Conservation (phyloP, 2,329 filamentous ascomycete species). For the Pochonia chlamydosporia region DNA sequence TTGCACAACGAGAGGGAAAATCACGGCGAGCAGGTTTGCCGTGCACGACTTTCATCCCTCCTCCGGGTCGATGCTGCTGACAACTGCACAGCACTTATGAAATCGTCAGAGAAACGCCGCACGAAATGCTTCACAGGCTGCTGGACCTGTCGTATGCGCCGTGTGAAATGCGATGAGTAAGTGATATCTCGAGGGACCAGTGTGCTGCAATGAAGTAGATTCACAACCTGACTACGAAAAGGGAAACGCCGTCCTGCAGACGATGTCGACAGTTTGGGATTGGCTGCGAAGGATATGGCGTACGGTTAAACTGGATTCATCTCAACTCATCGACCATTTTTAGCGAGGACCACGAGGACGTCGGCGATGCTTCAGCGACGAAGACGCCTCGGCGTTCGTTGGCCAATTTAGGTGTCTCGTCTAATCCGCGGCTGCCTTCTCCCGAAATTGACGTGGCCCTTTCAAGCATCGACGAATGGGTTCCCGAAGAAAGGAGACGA, state of each 20-base stretch:
- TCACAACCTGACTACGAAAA: neutral
- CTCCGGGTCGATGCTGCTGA: no score
- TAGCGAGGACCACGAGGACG: neutral
- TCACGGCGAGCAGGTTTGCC: neutral
- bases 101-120: neutral
- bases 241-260: conserved; percentile 8
- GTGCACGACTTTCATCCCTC: no score
- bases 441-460: conserved; percentile 6
- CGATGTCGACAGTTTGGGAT: conserved; percentile 10
- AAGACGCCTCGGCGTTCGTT: neutral
- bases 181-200: neutral
- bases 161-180: conserved; percentile 15
- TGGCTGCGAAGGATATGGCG: conserved; percentile 15
- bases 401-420: neutral
- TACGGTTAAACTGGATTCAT: conserved; percentile 13
- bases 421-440: conserved; percentile 2
- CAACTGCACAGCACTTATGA: no score
- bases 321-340: conserved; percentile 5
- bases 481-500: neutral
- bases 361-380: neutral
- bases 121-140: conserved; percentile 14
- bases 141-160: conserved; percentile 14
- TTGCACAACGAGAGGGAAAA: neutral
- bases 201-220: no score
- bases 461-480: conserved; percentile 10